Evolutionary conservation across 2,329 filamentous ascomycete species (phyloP).

Genomic region (Pseudocercospora vitis): DNA sequence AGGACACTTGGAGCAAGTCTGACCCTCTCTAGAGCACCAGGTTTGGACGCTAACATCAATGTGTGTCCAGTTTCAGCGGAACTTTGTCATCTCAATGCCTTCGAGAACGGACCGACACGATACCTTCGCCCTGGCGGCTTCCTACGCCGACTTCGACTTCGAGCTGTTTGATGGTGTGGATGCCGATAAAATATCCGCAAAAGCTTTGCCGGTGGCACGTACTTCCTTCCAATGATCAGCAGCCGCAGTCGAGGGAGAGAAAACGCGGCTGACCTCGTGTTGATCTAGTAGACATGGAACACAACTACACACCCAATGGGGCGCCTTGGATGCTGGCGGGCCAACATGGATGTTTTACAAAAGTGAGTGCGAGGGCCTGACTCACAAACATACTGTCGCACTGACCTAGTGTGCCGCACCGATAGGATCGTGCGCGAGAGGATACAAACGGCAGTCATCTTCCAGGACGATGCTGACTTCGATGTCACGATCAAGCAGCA

Average conservation of each 20-base stretch:
- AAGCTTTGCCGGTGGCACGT: not conserved
- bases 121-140: not conserved
- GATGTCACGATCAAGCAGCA: not conserved
- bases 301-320: too few species aligned
- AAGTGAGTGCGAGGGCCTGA: not conserved
- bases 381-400: not conserved
- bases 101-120: conserved; percentile 4
- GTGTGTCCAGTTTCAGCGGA: not conserved
- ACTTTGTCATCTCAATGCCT: not conserved
- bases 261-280: too few species aligned
- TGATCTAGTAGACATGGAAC: too few species aligned
- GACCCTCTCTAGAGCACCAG: too few species aligned
- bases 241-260: too few species aligned
- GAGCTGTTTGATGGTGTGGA: not conserved
- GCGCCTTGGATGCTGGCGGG: conserved; percentile 8
- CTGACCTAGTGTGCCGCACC: not conserved
- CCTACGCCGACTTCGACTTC: not conserved
- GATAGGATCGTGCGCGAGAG: conserved; percentile 2
- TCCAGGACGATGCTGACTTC: conserved; percentile 6
- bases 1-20: too few species aligned
- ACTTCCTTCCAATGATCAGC: too few species aligned
- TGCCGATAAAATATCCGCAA: not conserved
- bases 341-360: conserved; percentile 6
- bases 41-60: too few species aligned
- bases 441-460: conserved; percentile 4